Conservation (phyloP, 2,329 filamentous ascomycete species). For the Penicillium sp. region DNA sequence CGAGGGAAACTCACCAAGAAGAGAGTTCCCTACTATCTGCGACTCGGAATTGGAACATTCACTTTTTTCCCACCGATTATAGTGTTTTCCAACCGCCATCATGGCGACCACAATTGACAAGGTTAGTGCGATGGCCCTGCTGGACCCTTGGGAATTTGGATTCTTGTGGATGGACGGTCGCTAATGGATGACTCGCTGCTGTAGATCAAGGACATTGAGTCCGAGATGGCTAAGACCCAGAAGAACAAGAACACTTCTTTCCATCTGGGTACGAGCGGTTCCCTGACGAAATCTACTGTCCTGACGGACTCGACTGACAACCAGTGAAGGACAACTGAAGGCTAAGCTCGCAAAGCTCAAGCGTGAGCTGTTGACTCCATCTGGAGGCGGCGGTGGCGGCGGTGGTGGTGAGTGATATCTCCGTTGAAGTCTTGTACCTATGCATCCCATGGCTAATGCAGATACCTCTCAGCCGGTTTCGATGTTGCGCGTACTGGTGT, state of each 20-base stretch:
- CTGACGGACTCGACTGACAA: constrained; percentile 23
- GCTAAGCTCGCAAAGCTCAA: constrained; percentile 98
- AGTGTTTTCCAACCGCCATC: constrained; percentile 47
- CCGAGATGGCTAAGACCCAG: constrained; percentile 96
- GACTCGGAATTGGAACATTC: not conserved
- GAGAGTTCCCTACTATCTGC: constrained; percentile 9
- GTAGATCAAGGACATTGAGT: constrained; percentile 95
- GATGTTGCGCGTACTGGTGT: constrained; percentile 98
- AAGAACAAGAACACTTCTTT: constrained; percentile 96
- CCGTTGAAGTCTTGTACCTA: constrained; percentile 3
- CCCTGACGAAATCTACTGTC: constrained; percentile 1
- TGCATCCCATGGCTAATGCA: constrained; percentile 21
- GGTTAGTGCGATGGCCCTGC: constrained; percentile 64
- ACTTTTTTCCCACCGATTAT: constrained; percentile 11
- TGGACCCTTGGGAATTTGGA: not conserved
- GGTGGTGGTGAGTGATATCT: constrained; percentile 60
- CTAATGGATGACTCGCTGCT: constrained; percentile 37
- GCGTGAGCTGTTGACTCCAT: constrained; percentile 88
- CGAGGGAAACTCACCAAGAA: constrained; percentile 10
- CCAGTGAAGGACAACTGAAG: constrained; percentile 74
- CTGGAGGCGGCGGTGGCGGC: constrained; percentile 77
- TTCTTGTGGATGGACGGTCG: constrained; percentile 7
- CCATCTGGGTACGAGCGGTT: constrained; percentile 68
- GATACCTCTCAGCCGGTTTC: constrained; percentile 68
- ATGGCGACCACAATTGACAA: constrained; percentile 99